Evolutionary conservation across 1,284 basidiomycete species (phyloP), one percentile per base, ranked within the genome.

Genomic region (Tilletiaria anomala): DNA sequence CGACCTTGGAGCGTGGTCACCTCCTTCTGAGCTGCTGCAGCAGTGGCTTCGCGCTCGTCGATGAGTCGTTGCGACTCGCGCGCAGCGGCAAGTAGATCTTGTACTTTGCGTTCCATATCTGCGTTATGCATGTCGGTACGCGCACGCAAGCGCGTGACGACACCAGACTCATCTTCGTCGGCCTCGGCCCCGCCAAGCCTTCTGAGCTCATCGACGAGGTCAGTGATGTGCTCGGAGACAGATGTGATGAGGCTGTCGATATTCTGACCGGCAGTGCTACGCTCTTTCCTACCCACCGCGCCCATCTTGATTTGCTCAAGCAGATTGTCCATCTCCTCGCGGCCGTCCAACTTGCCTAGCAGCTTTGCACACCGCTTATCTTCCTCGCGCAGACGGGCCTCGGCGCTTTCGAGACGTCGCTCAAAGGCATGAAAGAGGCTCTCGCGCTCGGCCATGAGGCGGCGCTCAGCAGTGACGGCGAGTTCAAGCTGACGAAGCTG

Each of bases 281-380:
- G 39, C 44, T 51, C 51, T 44, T 56, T 55, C 4, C 38, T 31
- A 14, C 45, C 46, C 4, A 43, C 37, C 6, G 50, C 41, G 22
- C 54, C 50, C 4, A 51, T 48, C 42, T 64, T 64, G 56, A 65
- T 65, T 33, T 56, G 58, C 46, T 53, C 52, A 33, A 65, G 49
- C 22, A 65, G 43, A 35, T 60, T 56, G 47, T 65, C 63, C 59
- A 65, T 64, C 44, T 64, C 61, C 33, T 65, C 62, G 12, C 62
- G 56, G 8, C 62, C 62, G 24, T 65, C 62, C 24, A 43, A 47
- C 44, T 65, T 65, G 44, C 62, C 62, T 15, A 65, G 45, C 46
- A 65, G 49, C 20, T 50, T 48, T 32, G 56, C 56, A 32, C 61
- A 64, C 26, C 59, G 51, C 42, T 55, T 47, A 42, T 65, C 59